Evolutionary conservation across 495 filamentous ascomycete species (phyloP), one percentile per base, ranked within the genome.

Genomic region (Sporormia fimetaria): DNA sequence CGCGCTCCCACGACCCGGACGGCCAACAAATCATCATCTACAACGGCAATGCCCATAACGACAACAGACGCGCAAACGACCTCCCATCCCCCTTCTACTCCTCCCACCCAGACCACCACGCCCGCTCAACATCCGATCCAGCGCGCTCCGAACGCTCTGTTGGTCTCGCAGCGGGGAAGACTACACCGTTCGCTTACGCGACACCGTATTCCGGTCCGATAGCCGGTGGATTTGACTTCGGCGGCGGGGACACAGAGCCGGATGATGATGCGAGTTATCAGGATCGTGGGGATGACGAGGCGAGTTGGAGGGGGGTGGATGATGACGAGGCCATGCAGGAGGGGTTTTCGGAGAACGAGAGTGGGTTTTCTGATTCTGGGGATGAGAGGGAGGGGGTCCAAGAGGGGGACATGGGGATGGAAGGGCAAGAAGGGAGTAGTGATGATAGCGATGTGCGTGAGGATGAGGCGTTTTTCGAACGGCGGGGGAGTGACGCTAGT

Each of bases 191-290:
- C 14, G 42, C 49, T 2, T 52, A 52, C 34, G 49, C 49, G 5
- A 52, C 49, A 18, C 49, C 49, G 14, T 33, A 52, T 35, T 52
- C 49, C 21, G 49, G 38, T 23, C 38, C 37, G 10, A 33, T 27
- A 21, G 26, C 36, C n/a, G 43, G 37, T 3, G 35, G 27, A 6
- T n/a, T 12, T 11, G 47, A 16, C 6, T 33, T 28, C 15, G 32
- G 25, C 11, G 31, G 16, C 10, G 47, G 49, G 20, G 49, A 47
- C 17, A 52, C 49, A 2, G 49, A 52, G 28, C 15, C 21, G 12
- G 49, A 52, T 36, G 21, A 44, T 18, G 25, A 39, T 14, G 20
- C n/a, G n/a, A n/a, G n/a, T n/a, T n/a, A 31, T 6, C 22, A 41
- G n/a, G 27, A 40, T 9, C 7, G 42, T 14, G 41, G 40, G 4